Evolutionary conservation across 169 alveolate genomes (phyloP).

Genomic region (Plasmodium gaboni): DNA sequence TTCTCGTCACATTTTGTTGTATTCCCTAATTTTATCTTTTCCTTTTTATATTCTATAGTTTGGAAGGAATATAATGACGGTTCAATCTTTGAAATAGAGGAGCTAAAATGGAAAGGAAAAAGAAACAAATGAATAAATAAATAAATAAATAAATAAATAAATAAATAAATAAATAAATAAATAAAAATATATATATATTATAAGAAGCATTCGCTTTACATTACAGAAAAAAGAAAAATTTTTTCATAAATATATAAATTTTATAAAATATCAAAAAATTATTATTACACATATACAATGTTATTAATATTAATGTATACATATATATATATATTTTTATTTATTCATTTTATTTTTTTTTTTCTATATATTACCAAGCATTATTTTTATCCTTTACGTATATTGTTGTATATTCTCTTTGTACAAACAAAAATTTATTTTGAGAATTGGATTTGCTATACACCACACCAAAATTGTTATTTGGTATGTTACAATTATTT

Average conservation of each 20-base stretch:
- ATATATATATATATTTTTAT: constrained; percentile 2
- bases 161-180: no score
- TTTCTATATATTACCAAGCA: constrained; percentile 30
- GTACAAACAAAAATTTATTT: constrained; percentile 20
- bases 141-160: no score
- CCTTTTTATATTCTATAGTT: constrained; percentile 20
- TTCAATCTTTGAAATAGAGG: constrained; percentile 23
- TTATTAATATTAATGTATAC: no score
- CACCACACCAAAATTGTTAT: constrained; percentile 9
- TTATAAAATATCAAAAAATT: no score
- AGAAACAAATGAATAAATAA: neutral
- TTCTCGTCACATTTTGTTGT: constrained; percentile 23
- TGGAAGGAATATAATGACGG: constrained; percentile 5
- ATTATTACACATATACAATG: no score
- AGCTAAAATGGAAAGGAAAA: constrained; percentile 15
- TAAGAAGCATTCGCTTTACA: no score
- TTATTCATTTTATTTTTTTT: neutral
- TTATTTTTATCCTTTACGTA: constrained; percentile 45
- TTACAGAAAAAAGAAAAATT: neutral
- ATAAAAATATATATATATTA: no score
- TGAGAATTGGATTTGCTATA: constrained; percentile 5
- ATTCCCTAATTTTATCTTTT: constrained; percentile 28
- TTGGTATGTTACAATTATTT: constrained; percentile 21
- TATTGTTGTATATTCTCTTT: constrained; percentile 11
- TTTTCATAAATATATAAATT: neutral